Base-by-base conservation (phyloP, 1,139 yeast genomes). In the Hemisphaericaspora xylanilytica region DNA sequence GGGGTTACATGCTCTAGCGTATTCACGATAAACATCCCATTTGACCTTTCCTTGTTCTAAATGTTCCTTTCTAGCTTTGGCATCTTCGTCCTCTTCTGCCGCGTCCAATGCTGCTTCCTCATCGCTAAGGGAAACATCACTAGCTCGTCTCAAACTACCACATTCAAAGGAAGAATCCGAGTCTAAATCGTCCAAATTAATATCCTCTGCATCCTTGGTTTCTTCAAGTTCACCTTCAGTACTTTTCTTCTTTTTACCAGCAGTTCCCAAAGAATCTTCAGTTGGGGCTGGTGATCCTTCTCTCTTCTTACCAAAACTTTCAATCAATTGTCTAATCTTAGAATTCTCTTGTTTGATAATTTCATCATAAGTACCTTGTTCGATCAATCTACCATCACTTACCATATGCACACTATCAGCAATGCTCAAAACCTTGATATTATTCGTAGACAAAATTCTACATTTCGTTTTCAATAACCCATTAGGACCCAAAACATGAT, bases 21-120 rank as follows among this genome's bases (percentile, higher is more conserved):
- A 92, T 46, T 80, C 87, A 45, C 65, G 52, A 61, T 92, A 92
- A 32, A 94, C 90, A 28, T 75, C 73, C 95, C 96, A 87, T 56
- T 87, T 85, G 39, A 92, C 98, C 56, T 88, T 81, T 46, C 98
- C 99, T 60, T 88, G 94, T 64, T 92, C 96, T 45, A 85, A 76
- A 49, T 81, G 90, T 63, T 94, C 98, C 49, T 72, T 71, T 50
- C 81, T 68, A 25, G 63, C 65, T 42, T 59, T 59, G 1, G 68
- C 43, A 32, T 78, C 73, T 22, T 65, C 74, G 14, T 67, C 74
- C 33, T 72, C 73, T 35, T 73, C 79, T 36, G 66, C 75, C 28
- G 53, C 61, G 33, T 60, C 65, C 21, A 62, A 67, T 33, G 60
- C 51, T 33, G 64, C 53, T 35, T 69, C 63, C 30, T 53, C 56